Base-by-base conservation (phyloP, 352 stramenopile species). In the Elongisporangium anandrum region DNA sequence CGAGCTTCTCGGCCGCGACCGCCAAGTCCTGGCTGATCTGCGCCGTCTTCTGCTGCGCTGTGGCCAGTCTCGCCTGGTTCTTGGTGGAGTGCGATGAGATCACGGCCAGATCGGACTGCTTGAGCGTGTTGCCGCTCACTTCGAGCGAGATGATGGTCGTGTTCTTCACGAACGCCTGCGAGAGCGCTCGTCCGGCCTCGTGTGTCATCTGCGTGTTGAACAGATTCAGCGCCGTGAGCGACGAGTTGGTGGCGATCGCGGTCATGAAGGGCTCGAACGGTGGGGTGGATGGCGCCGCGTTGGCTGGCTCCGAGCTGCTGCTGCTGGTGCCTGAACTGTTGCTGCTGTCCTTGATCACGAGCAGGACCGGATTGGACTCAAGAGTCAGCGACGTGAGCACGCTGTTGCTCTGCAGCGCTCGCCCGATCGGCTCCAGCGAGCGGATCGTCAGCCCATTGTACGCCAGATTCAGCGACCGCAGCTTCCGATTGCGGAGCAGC, bases 161-260 rank as follows among this genome's bases (percentile, higher is more conserved):
- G 59, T 88, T 91, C 58, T 73, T 85, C 2, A 68, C 53, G 4
- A 91, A 54, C 16, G 77, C 65, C 19, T 84, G 70, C 2, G 66
- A 57, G 1, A 89, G 60, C 5, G 69, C 70, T 10, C 66, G 75
- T 0, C 77, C 79, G 2, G 74, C 66, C 29, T 91, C 81, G 49
- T 73, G 60, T 17, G 62, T 70, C 51, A 89, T 85, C 2, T 80
- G 69, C 9, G 75, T 89, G 53, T 69, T 78, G 63, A 86, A 91
- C 22, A 91, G 50, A 15, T 83, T 87, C 19, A 91, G 58, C 0
- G 69, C 63, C 6, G 70, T 77, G 26, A 91, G 67, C n/a, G 75
- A 72, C 19, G 23, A 67, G 24, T 71, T 86, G 12, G 51, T 16
- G 2, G 66, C 66, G 22, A 89, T 48, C 8, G 75, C 68, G 1